phyloP scores from a whole-genome alignment of 2,329 filamentous ascomycete species.

The Neoscytalidium dimidiatum region DNA sequence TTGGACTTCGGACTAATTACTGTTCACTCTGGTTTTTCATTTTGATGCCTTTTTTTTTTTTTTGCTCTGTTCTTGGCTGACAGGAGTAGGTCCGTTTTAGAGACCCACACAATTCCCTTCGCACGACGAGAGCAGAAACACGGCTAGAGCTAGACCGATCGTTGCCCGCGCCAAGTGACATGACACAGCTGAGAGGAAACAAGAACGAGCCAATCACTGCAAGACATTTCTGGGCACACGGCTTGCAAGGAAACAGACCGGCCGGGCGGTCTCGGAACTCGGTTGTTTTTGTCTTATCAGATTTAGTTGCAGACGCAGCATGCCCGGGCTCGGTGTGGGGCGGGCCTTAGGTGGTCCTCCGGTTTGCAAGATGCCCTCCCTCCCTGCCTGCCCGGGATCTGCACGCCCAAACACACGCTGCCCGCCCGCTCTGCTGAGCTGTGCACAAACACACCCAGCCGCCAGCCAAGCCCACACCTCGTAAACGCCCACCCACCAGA shows the following conservation, averaged over 20 bases:
- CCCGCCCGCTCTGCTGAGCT: too few species aligned
- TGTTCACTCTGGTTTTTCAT: not conserved
- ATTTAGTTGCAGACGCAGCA: not conserved
- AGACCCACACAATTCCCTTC: not conserved
- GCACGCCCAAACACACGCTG: not conserved
- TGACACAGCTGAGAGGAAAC: not conserved
- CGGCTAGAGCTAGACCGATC: not conserved
- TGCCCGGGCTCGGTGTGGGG: not conserved
- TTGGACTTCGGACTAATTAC: too few species aligned
- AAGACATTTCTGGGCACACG: too few species aligned
- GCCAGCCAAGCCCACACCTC: constrained; percentile 2
- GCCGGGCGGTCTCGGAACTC: not conserved
- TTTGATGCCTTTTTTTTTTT: not conserved
- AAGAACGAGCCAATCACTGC: not conserved
- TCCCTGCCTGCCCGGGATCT: not conserved
- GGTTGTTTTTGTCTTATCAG: constrained; percentile 9
- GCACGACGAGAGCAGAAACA: not conserved
- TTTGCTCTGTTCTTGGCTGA: not conserved
- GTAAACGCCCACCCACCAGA: not conserved
- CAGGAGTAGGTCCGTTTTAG: not conserved
- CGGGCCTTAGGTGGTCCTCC: too few species aligned
- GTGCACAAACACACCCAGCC: not conserved
- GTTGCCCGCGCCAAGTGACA: not conserved
- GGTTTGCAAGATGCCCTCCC: too few species aligned
- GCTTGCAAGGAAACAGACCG: not conserved